Conservation (phyloP, 2,329 filamentous ascomycete species). For the Pseudogymnoascus sp. region DNA sequence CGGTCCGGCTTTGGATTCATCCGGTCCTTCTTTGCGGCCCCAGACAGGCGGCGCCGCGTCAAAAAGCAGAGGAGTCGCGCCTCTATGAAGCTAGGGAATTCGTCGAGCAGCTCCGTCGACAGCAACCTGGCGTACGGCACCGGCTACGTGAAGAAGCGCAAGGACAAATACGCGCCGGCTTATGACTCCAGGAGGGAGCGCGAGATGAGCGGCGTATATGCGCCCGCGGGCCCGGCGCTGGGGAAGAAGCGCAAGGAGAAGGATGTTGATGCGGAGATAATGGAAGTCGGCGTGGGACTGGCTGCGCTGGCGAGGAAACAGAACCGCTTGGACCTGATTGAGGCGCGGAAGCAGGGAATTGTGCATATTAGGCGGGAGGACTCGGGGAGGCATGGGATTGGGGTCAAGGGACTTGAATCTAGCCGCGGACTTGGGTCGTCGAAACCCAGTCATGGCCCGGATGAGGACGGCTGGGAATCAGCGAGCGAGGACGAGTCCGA, state of each 20-base stretch:
- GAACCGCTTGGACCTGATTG: slow-evolving; percentile 28
- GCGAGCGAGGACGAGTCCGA: slow-evolving; percentile 45
- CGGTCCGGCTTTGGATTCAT: slow-evolving; percentile 43
- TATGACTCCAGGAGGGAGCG: not conserved
- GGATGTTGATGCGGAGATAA: slow-evolving; percentile 34
- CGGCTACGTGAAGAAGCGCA: slow-evolving; percentile 32
- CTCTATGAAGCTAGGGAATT: slow-evolving; percentile 51
- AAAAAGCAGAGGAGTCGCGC: slow-evolving; percentile 40
- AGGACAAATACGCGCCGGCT: not conserved
- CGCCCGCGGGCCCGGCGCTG: not conserved
- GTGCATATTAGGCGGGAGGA: not conserved
- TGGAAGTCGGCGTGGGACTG: slow-evolving; percentile 39
- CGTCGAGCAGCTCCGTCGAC: slow-evolving; percentile 59
- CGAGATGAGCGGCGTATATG: not conserved
- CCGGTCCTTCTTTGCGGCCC: slow-evolving; percentile 53
- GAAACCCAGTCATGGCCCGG: slow-evolving; percentile 26
- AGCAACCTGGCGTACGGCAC: slow-evolving; percentile 60
- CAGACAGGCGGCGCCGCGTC: slow-evolving; percentile 40
- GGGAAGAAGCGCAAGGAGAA: slow-evolving; percentile 17
- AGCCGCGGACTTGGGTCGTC: slow-evolving; percentile 22
- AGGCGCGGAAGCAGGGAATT: slow-evolving; percentile 19
- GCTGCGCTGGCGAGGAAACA: slow-evolving; percentile 35
- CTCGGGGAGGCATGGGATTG: not conserved
- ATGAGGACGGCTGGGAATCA: slow-evolving; percentile 51
- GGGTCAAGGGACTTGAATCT: slow-evolving; percentile 9